Base-by-base conservation (phyloP, 495 filamentous ascomycete species). In the Hyaloscypha finlandica region DNA sequence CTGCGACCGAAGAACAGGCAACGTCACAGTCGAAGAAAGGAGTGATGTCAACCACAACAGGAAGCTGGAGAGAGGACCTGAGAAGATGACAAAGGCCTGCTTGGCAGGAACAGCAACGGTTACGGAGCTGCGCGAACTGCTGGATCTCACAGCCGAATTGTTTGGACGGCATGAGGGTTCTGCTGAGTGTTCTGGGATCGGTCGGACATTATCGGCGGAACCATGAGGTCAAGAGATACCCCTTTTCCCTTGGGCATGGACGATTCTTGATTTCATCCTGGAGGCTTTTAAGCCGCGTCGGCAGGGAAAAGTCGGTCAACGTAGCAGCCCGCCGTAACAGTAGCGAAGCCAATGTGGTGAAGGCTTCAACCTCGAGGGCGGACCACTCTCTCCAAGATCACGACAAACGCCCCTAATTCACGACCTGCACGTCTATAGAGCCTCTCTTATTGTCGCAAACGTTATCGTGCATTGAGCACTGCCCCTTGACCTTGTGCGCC, bases 281-380 rank as follows among this genome's bases (percentile, higher is more conserved):
- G 42, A 4, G 14, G 42, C 9, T 48, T 48, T 48, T 29, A 56
- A 56, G 53, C 37, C 39, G 59, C 59, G 29, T 35, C 45, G 19
- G 42, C 42, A 29, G 19, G 20, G 8, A 56, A 37, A 66, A 32
- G 39, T n/a, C n/a, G 54, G 58, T 39, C 32, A 59, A 32, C 58
- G 63, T 59, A 57, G 56, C 19, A 12, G 31, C 16, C 42, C 42
- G 42, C 42, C 42, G 42, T 48, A 48, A 48, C 42, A 48, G 51
- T 59, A 68, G 66, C 61, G 64, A 61, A 25, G 37, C 64, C 56
- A 66, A 71, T 67, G 32, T 53, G 20, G 16, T 12, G 29, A 30
- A 48, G 37, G 6, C 67, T 48, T 31, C 42, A 53, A 65, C 61
- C 16, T 60, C 65, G 33, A 59, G 69, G 51, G 35, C 48, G 51